Base-by-base conservation (phyloP, 306 rosid genomes). In the Canavalia ensiformis region DNA sequence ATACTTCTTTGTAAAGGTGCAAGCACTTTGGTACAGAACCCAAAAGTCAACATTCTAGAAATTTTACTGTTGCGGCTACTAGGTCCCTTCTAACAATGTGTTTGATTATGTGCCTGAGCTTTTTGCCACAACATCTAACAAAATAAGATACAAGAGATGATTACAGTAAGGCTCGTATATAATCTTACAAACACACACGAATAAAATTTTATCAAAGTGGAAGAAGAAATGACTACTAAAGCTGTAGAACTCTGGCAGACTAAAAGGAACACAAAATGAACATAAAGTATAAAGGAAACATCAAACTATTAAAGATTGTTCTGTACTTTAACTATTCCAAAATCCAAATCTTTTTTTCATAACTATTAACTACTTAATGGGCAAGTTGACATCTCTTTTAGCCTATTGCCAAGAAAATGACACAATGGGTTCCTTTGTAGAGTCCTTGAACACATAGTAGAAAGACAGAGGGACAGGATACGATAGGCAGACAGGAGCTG, bases 401-500 rank as follows among this genome's bases (percentile, higher is more conserved):
- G 39, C 41, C 58, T 33, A 68, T 42, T 25, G 68, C 46, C 64
- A 77, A 57, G 33, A 77, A 69, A 78, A 75, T 28, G 68, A 41
- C 44, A 59, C 56, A 68, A 41, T 7, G 49, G 68, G 72, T 52
- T 71, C 67, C 51, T 25, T 41, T 47, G 28, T 25, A 46, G 29
- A 80, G 72, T 76, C 59, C 74, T 72, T 71, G 64, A 25, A 66
- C 70, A 79, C 64, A 72, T 13, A 60, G 71, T 59, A 58, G 33
- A 87, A 56, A 76, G 67, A 79, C 42, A 81, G 74, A 62, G 56
- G 46, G n/a, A 80, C 67, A 77, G 87, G 90, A 88, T 88, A 88
- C 90, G 90, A 60, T 88, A 88, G 35, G 90, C 90, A 58, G 90
- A 88, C 63, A 88, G 57, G 66, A 88, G 90, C 70, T 88, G 90